Percentiles rank a stretch among this genome's conserved stretches.
phyloP scores from a whole-genome alignment of 495 filamentous ascomycete genomes.

The Penicillium flavigenum region DNA sequence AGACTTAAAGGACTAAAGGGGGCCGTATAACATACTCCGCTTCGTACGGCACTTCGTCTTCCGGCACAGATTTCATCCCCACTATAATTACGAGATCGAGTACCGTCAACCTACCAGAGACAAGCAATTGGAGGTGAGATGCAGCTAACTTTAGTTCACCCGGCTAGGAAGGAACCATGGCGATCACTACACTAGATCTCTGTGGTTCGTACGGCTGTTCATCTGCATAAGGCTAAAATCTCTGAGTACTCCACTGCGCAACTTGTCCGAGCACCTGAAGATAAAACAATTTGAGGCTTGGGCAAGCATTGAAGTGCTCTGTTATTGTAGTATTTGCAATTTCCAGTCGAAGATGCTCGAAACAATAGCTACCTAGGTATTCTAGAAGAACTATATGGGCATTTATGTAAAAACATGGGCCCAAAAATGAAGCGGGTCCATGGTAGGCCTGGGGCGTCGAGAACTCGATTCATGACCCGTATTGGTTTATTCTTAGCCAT shows the following conservation, averaged over 20 bases:
- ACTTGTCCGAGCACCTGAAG: neutral
- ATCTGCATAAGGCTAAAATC: neutral
- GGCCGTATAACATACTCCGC: too few species aligned
- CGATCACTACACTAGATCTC: constrained; percentile 2
- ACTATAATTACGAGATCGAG: neutral
- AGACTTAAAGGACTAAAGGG: too few species aligned
- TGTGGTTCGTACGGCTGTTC: constrained; percentile 1
- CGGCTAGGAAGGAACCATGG: neutral
- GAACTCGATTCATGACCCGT: neutral
- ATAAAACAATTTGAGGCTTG: neutral
- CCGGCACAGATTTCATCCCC: neutral
- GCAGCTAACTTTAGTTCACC: neutral
- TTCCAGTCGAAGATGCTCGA: neutral
- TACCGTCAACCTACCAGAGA: neutral
- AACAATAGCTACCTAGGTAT: neutral
- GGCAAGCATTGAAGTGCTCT: neutral
- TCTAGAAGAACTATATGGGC: neutral
- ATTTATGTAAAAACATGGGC: neutral
- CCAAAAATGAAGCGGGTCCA: constrained; percentile 1
- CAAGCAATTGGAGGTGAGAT: constrained; percentile 3
- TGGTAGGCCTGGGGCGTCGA: neutral
- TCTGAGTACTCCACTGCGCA: constrained; percentile 5
- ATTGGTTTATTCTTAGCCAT: constrained; percentile 7
- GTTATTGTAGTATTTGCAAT: neutral
- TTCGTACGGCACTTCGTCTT: neutral